Evolutionary conservation across 2,329 filamentous ascomycete species (phyloP).

Genomic region (Phaeosphaeriaceae sp.): DNA sequence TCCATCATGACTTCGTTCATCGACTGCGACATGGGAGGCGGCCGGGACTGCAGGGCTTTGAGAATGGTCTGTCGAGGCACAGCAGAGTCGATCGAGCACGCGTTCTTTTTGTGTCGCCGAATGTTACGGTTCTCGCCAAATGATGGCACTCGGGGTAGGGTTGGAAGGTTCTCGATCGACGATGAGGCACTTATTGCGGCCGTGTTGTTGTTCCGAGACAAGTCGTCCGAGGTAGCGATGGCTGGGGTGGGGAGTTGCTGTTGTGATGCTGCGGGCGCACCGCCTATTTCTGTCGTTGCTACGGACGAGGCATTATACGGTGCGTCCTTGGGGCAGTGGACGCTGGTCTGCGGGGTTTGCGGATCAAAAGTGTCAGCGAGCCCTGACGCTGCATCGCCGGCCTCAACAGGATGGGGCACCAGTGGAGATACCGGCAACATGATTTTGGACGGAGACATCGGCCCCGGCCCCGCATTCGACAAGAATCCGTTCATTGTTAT

Average conservation of each 20-base stretch:
- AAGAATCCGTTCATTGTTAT: constrained; percentile 34
- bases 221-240: constrained; percentile 35
- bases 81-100: constrained; percentile 64
- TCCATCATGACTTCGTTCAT: constrained; percentile 67
- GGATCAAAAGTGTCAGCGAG: constrained; percentile 28
- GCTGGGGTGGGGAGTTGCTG: constrained; percentile 20
- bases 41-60: constrained; percentile 76
- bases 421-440: constrained; percentile 46
- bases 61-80: constrained; percentile 82
- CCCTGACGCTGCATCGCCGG: constrained; percentile 36
- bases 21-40: constrained; percentile 62
- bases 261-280: constrained; percentile 31
- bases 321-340: constrained; percentile 26
- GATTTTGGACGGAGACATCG: constrained; percentile 42
- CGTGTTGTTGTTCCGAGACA: constrained; percentile 24
- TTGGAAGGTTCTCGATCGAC: constrained; percentile 45
- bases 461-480: too few species aligned
- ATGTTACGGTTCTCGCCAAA: constrained; percentile 46
- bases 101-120: constrained; percentile 48
- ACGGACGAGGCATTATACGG: constrained; percentile 38
- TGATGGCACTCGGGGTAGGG: constrained; percentile 40
- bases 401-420: constrained; percentile 42
- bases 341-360: constrained; percentile 32
- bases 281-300: constrained; percentile 35
- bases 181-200: constrained; percentile 37